Base-by-base conservation (phyloP, 371 early-diverging fungal species). In the Apophysomyces ossiformis region DNA sequence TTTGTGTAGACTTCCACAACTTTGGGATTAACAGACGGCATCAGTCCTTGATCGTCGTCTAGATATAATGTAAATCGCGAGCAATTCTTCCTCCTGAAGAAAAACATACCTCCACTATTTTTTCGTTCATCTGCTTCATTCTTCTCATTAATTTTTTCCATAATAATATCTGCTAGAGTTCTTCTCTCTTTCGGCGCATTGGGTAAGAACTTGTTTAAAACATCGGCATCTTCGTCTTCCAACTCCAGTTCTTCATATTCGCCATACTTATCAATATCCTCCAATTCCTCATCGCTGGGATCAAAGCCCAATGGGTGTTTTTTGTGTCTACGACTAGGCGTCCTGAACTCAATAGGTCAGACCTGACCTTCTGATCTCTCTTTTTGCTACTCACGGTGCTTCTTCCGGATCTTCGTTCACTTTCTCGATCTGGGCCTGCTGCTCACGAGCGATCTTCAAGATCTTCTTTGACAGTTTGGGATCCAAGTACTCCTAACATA, bases 1-100 rank as follows among this genome's bases (percentile, higher is more conserved):
- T 98, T 95, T 66, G 94, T 87, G 76, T 99, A 99, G 38, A 96
- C 98, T 76, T 96, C 94, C 41, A 95, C 86, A 13, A 99, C 89
- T 77, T 97, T 97, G 44, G 95, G 93, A 72, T 95, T 90, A 69
- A 95, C 66, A 5, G 85, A 77, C 61, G 86, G 80, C 35, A 81
- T 76, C 57, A 84, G 70, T n/a, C 78, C 73, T 58, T 78, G 71
- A 0, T 72, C 75, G 45, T 77, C 76, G 58, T 63, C 18, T 63
- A 58, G 36, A 60, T 37, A 7, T 11, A 47, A 67, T 58, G 57
- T 60, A 32, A 64, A 35, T 69, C 32, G 63, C 64, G 37, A 68
- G 69, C 61, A 67, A 57, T 37, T 58, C 65, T 7, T 69, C 68
- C 58, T 61, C 63, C 68, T 64, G 68, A 69, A 46, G 69, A 69